Evolutionary conservation across 2,329 filamentous ascomycete genomes (phyloP), one percentile per base, ranked within the genome.

Genomic region (Aspergillus bombycis): DNA sequence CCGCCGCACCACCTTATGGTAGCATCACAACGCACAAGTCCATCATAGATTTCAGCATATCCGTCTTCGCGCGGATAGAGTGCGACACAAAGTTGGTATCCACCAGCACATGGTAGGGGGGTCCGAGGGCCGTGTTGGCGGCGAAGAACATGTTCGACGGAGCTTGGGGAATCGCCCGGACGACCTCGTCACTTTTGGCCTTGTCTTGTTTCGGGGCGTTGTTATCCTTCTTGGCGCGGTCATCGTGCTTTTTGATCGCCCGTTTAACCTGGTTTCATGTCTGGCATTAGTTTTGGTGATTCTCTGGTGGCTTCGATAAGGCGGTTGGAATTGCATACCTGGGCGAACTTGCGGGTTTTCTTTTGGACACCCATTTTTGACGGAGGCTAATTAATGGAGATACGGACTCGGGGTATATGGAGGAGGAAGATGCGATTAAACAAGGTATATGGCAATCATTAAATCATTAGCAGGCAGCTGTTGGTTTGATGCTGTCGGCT

Each of bases 71-170:
- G 78, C 94, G 91, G 2, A 98, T 92, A 0, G 93, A 95, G 79
- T 97, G 93, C 45, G 89, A 92, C 67, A 97, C 85, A 75, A 97
- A 97, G 76, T 96, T 96, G 77, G 93, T 94, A 78, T 96, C 92
- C 73, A 95, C 86, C 11, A 96, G 86, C 62, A 94, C 86, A 57
- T 82, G 84, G 82, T 96, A 96, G 1, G 93, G 93, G 4, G 94
- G 93, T 12, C 92, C 88, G 52, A 97, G 87, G 59, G 92, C 91
- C 59, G 89, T 90, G 81, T 97, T 97, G 83, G 92, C 90, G 74
- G 91, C 86, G 80, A 96, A 96, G 87, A 96, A 96, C 79, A 96
- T 88, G 66, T 88, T 86, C 23, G 91, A 92, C 14, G 92, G 91
- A 74, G 91, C 90, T n/a, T 61, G 55, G 41, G 59, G 58, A 32